A percentile compares a stretch with the other conserved stretches of the same genome.
These are phyloP conservation scores for Claviceps maximensis DNA, from an alignment of 2,329 filamentous ascomycete species.

Conservation along the genomic window DNA sequence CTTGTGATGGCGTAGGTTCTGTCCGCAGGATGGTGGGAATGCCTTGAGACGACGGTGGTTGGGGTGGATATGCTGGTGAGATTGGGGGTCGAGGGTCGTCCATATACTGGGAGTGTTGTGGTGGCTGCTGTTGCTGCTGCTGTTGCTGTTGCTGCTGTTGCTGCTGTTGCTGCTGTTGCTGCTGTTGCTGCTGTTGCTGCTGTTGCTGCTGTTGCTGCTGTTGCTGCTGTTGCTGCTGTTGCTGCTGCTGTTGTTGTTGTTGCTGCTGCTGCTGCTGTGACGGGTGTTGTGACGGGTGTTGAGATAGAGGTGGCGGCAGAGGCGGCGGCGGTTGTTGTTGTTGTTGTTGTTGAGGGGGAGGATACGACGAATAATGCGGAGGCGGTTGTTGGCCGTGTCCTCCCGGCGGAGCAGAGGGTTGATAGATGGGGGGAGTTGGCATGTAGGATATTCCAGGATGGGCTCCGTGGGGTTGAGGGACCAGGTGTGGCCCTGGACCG, in stretches of 20 bases:
- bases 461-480: slow-evolving; percentile 49
- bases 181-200: background rate
- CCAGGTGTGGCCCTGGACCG: slow-evolving; percentile 63
- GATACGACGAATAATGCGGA: slow-evolving; percentile 26
- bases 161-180: background rate
- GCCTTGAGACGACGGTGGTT: slow-evolving; percentile 37
- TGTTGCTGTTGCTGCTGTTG: slow-evolving; percentile 8
- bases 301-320: background rate
- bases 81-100: slow-evolving; percentile 66
- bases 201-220: background rate
- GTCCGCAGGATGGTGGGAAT: slow-evolving; percentile 32
- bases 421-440: slow-evolving; percentile 72
- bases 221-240: background rate
- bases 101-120: slow-evolving; percentile 51
- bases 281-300: background rate
- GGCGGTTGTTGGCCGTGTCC: slow-evolving; percentile 24
- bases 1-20: slow-evolving; percentile 47
- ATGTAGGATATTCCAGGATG: slow-evolving; percentile 63
- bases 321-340: slow-evolving; percentile 15
- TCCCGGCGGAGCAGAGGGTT: slow-evolving; percentile 26
- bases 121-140: slow-evolving; percentile 14
- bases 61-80: slow-evolving; percentile 50
- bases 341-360: slow-evolving; percentile 18
- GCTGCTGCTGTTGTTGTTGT: slow-evolving; percentile 20
- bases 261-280: slow-evolving; percentile 9